Evolutionary conservation across 768 basidiomycete species (phyloP).

Genomic region (Saitozyma podzolica): DNA sequence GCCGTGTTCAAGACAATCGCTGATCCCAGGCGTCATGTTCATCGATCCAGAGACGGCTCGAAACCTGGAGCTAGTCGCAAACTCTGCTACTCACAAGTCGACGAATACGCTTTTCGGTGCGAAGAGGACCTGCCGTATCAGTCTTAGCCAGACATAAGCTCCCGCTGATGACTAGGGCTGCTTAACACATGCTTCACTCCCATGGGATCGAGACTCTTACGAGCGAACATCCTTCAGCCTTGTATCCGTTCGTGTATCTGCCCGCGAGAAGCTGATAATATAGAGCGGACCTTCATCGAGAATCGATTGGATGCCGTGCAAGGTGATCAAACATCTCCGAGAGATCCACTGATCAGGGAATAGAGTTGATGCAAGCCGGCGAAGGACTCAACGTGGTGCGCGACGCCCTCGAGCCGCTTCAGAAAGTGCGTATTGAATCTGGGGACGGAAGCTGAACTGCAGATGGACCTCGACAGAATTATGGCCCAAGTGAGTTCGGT

Average conservation of each 20-base stretch:
- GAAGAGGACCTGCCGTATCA: constrained; percentile 11
- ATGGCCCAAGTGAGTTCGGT: constrained; percentile 55
- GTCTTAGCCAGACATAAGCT: neutral
- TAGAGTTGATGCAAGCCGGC: constrained; percentile 17
- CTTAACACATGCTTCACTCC: constrained; percentile 80
- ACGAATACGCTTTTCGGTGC: constrained; percentile 75
- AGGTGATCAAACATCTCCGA: constrained; percentile 56
- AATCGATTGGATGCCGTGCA: constrained; percentile 83
- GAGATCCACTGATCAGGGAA: neutral
- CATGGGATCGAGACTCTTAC: constrained; percentile 80
- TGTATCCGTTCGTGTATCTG: constrained; percentile 61
- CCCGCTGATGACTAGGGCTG: constrained; percentile 33
- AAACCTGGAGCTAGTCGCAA: constrained; percentile 85
- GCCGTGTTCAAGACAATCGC: neutral
- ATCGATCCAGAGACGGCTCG: constrained; percentile 85
- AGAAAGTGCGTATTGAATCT: constrained; percentile 58
- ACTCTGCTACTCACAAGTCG: constrained; percentile 63
- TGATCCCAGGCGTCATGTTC: constrained; percentile 75
- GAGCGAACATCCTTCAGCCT: constrained; percentile 78
- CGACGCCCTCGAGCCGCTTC: neutral
- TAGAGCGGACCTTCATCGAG: constrained; percentile 8
- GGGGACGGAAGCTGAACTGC: constrained; percentile 53
- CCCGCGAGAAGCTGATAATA: neutral
- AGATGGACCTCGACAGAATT: constrained; percentile 86
- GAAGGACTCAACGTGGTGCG: neutral